Conservation (phyloP, 1,139 yeast species). For the Pichia norvegensis region DNA sequence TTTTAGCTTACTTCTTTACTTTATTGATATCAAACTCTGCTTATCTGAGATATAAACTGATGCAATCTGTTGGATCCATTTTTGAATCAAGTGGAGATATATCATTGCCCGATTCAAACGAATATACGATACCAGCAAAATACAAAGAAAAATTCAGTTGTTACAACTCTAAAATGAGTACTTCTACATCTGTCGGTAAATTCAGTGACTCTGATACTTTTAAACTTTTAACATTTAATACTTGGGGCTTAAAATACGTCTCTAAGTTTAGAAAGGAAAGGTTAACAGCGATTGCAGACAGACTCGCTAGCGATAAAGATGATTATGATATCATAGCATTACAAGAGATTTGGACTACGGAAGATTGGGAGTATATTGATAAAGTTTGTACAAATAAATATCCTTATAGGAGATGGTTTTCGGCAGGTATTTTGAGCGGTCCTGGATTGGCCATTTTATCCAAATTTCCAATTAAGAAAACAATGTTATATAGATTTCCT, state of each 20-base stretch:
- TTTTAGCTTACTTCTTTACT: too few species aligned
- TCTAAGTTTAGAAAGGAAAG: constrained; percentile 62
- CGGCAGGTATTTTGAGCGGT: constrained; percentile 81
- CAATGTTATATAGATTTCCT: constrained; percentile 78
- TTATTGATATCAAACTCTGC: too few species aligned
- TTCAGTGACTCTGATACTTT: constrained; percentile 19
- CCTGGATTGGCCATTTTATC: constrained; percentile 88
- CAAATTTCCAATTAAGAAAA: constrained; percentile 70
- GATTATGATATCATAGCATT: constrained; percentile 78
- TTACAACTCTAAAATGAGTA: background rate
- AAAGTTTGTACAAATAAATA: constrained; percentile 38
- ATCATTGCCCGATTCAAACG: background rate
- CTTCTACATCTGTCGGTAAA: background rate
- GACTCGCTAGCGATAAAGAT: constrained; percentile 39
- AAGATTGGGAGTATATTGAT: constrained; percentile 67
- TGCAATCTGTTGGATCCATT: background rate
- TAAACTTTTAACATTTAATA: constrained; percentile 57
- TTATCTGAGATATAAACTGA: too few species aligned
- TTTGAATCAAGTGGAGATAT: background rate
- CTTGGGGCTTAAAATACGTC: constrained; percentile 87
- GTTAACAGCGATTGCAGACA: constrained; percentile 64
- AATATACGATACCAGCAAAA: background rate
- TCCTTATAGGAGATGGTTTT: constrained; percentile 64
- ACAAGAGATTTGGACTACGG: constrained; percentile 88
- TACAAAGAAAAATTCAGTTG: background rate